Base-by-base conservation (phyloP, 2,329 filamentous ascomycete genomes). In the Pseudovirgaria hyperparasitica region DNA sequence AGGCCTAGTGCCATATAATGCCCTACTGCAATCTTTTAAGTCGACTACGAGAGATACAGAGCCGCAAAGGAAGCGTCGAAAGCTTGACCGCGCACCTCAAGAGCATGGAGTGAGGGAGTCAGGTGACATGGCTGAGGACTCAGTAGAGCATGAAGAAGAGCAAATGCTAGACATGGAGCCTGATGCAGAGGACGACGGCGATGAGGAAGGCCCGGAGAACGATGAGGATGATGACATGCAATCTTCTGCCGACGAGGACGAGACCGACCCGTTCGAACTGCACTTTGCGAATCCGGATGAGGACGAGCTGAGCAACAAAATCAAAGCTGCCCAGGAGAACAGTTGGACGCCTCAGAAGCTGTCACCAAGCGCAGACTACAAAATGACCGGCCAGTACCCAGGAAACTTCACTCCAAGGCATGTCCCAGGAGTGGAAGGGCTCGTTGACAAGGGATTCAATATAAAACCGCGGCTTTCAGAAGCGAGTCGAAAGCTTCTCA, bases 201-300 rank as follows among this genome's bases (percentile, higher is more conserved):
- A 59, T 7, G 65, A 65, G n/a, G 31, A 38, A 8, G 40, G 30
- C 9, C 44, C 40, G 10, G 50, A 54, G 4, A 50, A 53, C 4
- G 54, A 54, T 17, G 52, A 57, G 9, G 56, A 60, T 8, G 65
- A 70, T 13, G 50, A 47, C 14, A 59, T 57, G 1, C 54, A 57
- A 8, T n/a, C n/a, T n/a, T n/a, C n/a, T n/a, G n/a, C n/a, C n/a
- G 55, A 55, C 13, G 55, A 55, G 24, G 53, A 58, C 26, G 44
- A 29, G 5, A 56, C 55, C 5, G 81, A 92, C 49, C 78, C 82
- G 0, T 94, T 92, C 44, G 79, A 90, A 36, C 57, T 62, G 6
- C 87, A 94, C 54, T 92, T 92, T 48, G 70, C 72, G 18, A 64
- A 64, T 22, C 72, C 75, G 0, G 68, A 86, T 23, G 70, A 79